Evolutionary conservation across 2,329 filamentous ascomycete genomes (phyloP).

Genomic region (Hypoxylon sp.): DNA sequence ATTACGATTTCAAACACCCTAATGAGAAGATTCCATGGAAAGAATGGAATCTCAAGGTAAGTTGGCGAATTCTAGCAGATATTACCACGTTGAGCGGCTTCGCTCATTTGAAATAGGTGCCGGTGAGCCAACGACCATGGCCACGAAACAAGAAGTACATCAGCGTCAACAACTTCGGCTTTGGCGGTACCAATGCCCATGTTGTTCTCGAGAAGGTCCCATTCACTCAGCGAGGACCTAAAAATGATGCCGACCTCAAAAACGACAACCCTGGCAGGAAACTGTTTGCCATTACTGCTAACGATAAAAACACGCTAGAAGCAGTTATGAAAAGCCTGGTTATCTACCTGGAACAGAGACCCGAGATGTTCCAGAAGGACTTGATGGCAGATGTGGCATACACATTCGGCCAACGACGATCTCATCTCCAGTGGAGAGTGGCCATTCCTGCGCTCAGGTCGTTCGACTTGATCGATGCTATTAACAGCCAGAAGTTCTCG

Average conservation of each 20-base stretch:
- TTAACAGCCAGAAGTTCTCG: slow-evolving; percentile 58
- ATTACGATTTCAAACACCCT: slow-evolving; percentile 64
- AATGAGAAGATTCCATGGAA: slow-evolving; percentile 66
- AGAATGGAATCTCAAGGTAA: slow-evolving; percentile 63
- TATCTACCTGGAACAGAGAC: slow-evolving; percentile 60
- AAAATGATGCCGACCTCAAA: slow-evolving; percentile 55
- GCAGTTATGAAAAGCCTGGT: slow-evolving; percentile 59
- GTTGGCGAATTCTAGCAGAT: slow-evolving; percentile 1
- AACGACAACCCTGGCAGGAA: slow-evolving; percentile 53
- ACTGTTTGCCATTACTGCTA: slow-evolving; percentile 62
- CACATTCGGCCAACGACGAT: slow-evolving; percentile 63
- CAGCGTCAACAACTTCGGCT: slow-evolving; percentile 57
- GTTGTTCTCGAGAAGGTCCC: slow-evolving; percentile 55
- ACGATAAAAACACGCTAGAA: slow-evolving; percentile 58
- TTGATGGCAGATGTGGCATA: slow-evolving; percentile 65
- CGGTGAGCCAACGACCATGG: slow-evolving; percentile 62
- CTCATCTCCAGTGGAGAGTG: slow-evolving; percentile 61
- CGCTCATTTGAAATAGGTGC: slow-evolving; percentile 55
- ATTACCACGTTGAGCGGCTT: neutral
- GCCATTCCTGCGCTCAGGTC: slow-evolving; percentile 62
- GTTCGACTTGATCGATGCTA: slow-evolving; percentile 61
- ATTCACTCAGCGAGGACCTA: slow-evolving; percentile 52
- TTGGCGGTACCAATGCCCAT: slow-evolving; percentile 54
- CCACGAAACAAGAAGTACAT: slow-evolving; percentile 65
- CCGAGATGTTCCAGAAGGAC: slow-evolving; percentile 61